Evolutionary conservation across 164 flowering plant species (phyloP).

Genomic region (Chloranthus sessilifolius): DNA sequence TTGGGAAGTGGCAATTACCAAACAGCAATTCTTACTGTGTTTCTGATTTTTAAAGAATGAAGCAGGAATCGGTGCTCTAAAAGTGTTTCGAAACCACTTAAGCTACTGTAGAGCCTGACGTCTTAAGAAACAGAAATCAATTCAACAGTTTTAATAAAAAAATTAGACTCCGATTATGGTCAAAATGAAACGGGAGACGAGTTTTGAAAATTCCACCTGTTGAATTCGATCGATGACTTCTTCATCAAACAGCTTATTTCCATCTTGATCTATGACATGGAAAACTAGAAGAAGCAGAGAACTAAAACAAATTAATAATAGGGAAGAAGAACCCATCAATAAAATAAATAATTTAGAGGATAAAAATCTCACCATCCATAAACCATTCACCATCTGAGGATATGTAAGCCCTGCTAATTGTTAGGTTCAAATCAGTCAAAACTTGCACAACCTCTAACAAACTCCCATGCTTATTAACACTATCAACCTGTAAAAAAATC

Average conservation of each 20-base stretch:
- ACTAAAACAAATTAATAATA: neutral
- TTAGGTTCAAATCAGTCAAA: slow-evolving; percentile 59
- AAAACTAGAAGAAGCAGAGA: slow-evolving; percentile 45
- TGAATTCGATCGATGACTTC: slow-evolving; percentile 59
- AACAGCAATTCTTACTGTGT: too few relatives aligned
- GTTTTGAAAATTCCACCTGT: slow-evolving; percentile 42
- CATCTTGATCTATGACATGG: slow-evolving; percentile 73
- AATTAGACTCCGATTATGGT: too few relatives aligned
- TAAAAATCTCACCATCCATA: slow-evolving; percentile 59
- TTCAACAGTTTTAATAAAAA: too few relatives aligned
- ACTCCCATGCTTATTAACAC: slow-evolving; percentile 68
- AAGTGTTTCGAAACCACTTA: too few relatives aligned
- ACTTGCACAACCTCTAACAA: slow-evolving; percentile 71
- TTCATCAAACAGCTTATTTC: slow-evolving; percentile 66
- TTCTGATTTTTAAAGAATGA: too few relatives aligned
- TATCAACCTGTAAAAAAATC: slow-evolving; percentile 61
- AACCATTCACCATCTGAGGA: slow-evolving; percentile 84
- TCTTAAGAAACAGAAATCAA: too few relatives aligned
- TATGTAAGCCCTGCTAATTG: slow-evolving; percentile 60
- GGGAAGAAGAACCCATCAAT: neutral
- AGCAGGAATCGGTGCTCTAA: too few relatives aligned
- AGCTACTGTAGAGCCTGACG: too few relatives aligned
- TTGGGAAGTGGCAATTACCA: too few relatives aligned
- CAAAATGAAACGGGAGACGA: slow-evolving; percentile 5
- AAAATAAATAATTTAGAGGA: neutral